These are phyloP conservation scores for Conticribra weissflogii DNA, from an alignment of 108 stramenopile species.

Conservation along the genomic window DNA sequence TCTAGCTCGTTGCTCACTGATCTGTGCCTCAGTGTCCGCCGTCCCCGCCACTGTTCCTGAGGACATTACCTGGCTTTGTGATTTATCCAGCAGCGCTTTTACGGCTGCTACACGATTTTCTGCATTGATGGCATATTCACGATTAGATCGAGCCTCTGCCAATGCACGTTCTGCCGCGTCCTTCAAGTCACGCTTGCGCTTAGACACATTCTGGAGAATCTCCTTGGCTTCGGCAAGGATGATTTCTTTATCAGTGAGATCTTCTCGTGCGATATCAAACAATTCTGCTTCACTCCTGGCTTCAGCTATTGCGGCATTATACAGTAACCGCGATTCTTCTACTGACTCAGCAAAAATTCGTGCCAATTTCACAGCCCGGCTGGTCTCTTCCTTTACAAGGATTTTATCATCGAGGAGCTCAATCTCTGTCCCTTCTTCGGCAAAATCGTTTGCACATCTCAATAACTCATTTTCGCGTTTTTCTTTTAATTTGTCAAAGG, in stretches of 20 bases:
- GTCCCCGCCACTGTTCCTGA: conserved; percentile 79
- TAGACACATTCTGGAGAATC: conserved; percentile 45
- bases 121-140: conserved; percentile 70
- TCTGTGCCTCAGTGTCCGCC: conserved; percentile 81
- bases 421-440: conserved; percentile 49
- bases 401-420: conserved; percentile 44
- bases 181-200: conserved; percentile 44
- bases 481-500: conserved; percentile 36
- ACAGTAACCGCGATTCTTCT: conserved; percentile 49
- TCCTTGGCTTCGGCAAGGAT: conserved; percentile 60
- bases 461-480: conserved; percentile 8
- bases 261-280: conserved; percentile 54
- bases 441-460: neutral
- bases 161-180: conserved; percentile 66
- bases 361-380: conserved; percentile 63
- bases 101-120: conserved; percentile 57
- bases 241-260: conserved; percentile 51
- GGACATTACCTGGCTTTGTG: conserved; percentile 52
- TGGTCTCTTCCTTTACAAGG: conserved; percentile 48
- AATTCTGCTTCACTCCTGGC: conserved; percentile 64
- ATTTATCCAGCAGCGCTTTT: conserved; percentile 54
- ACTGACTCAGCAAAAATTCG: conserved; percentile 69
- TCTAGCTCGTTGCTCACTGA: conserved; percentile 77
- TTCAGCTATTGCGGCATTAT: conserved; percentile 49
- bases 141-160: conserved; percentile 59